Conservation (phyloP, 768 basidiomycete genomes). For the Trametopsis cervina region DNA sequence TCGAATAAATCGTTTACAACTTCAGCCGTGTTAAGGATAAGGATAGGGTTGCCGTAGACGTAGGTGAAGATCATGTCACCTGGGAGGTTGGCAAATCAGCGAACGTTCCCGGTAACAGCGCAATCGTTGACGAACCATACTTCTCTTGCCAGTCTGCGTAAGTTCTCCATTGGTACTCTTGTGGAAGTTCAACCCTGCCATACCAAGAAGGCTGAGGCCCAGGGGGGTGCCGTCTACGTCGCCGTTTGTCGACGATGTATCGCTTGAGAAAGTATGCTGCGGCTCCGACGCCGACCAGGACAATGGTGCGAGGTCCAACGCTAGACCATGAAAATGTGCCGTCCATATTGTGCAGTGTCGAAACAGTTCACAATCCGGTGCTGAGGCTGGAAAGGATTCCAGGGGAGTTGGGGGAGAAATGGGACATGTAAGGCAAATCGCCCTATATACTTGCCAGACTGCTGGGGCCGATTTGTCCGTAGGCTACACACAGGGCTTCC, state of each 20-base stretch:
- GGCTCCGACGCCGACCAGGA: not conserved
- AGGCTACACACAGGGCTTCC: too few species aligned
- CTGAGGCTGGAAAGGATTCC: too few species aligned
- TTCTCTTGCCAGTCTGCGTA: conserved; percentile 38
- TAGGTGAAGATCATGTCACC: conserved; percentile 41
- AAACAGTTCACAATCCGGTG: too few species aligned
- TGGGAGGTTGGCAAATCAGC: too few species aligned
- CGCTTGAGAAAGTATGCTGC: not conserved
- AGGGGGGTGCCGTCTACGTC: conserved; percentile 25
- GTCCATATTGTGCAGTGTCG: too few species aligned
- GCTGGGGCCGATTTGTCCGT: too few species aligned
- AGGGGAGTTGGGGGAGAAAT: too few species aligned
- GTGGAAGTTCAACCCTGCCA: conserved; percentile 27
- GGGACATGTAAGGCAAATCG: too few species aligned
- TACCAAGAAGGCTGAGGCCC: conserved; percentile 36
- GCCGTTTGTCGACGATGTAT: not conserved
- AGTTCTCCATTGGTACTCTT: conserved; percentile 35
- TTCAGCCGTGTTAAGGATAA: conserved; percentile 37
- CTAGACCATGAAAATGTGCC: too few species aligned
- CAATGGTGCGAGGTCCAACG: too few species aligned
- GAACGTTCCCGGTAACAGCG: not conserved
- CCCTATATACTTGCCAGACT: too few species aligned
- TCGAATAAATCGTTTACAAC: conserved; percentile 39
- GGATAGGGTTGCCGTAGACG: conserved; percentile 38
- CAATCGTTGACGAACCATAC: conserved; percentile 29